Percentiles rank a stretch among this genome's conserved stretches.
Evolutionary conservation across 805 yeast genomes (phyloP).

Genomic region (Wickerhamomyces tratensis): DNA sequence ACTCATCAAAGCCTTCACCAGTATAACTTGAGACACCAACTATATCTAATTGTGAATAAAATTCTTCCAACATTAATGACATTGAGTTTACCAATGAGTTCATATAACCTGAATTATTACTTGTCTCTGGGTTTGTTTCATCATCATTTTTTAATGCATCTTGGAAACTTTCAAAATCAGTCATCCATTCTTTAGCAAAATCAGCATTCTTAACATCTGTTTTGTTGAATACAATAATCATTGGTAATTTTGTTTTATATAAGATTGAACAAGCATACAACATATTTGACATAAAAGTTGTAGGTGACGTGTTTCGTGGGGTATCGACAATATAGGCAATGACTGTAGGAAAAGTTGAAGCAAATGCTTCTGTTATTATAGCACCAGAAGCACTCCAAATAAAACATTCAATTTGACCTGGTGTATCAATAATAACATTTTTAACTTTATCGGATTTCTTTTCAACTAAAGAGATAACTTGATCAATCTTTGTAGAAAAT

Average conservation of each 20-base stretch:
- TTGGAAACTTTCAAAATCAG: conserved; percentile 90
- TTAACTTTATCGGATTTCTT: conserved; percentile 48
- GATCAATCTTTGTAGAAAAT: conserved; percentile 93
- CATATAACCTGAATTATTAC: conserved; percentile 80
- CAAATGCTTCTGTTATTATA: conserved; percentile 93
- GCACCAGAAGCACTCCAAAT: conserved; percentile 98
- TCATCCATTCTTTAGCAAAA: conserved; percentile 96
- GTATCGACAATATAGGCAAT: conserved; percentile 95
- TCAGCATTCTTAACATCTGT: conserved; percentile 80
- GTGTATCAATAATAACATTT: conserved; percentile 88
- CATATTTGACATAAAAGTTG: conserved; percentile 98
- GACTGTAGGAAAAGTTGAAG: conserved; percentile 91
- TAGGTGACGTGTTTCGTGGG: conserved; percentile 88
- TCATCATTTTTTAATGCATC: conserved; percentile 59
- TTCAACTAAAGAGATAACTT: conserved; percentile 78
- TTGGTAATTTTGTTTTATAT: conserved; percentile 92
- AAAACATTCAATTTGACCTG: conserved; percentile 98
- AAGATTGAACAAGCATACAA: conserved; percentile 94
- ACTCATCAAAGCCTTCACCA: conserved; percentile 91
- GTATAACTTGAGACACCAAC: conserved; percentile 90
- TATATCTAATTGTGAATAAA: conserved; percentile 85
- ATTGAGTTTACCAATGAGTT: conserved; percentile 85
- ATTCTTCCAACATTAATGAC: conserved; percentile 94
- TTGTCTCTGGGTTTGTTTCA: conserved; percentile 48
- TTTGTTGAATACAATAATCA: conserved; percentile 94